Evolutionary conservation across 768 basidiomycete genomes (phyloP), one percentile per base, ranked within the genome.

Genomic region (Suillus fuscotomentosus): DNA sequence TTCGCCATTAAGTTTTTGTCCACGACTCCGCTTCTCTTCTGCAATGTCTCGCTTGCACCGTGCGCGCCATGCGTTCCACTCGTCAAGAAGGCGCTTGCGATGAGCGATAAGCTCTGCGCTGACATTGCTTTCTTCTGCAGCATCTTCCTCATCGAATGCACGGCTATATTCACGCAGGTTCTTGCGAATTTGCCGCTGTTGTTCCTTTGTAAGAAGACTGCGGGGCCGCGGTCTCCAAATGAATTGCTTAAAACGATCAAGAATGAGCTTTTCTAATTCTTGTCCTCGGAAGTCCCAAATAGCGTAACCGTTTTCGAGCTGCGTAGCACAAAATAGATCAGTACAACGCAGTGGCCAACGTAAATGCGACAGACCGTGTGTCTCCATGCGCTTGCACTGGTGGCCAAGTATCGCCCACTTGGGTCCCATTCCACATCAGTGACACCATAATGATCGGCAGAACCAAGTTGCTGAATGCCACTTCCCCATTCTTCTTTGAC

Each of bases 401-500:
- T 95, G 41, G 92, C 92, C 60, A 99, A 81, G 77, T 91, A 97
- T 64, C 97, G 88, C 60, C 97, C 97, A 73, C 88, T 91, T 31
- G 97, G 97, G 76, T 99, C 97, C 97, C 97, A 99, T 75, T 97
- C 95, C 51, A 97, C 90, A 70, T 98, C 97, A 24, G 97, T 99
- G 56, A 99, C 88, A 61, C 96, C 97, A 73, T 97, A 99, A 76
- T 99, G 97, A 76, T 99, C 97, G 3, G 90, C 89, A 22, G 88
- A 86, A 48, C 88, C 91, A 43, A 99, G 84, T 7, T 91, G 83
- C 73, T 95, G 92, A 68, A 99, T 94, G 48, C 90, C 88, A 60
- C 84, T 83, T 51, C 92, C 95, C 87, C 93, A 94, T 56, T 97
- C 96, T 60, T 85, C 85, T 68, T 85, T 84, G 3, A 81, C 77